Evolutionary conservation across 805 yeast species (phyloP), one percentile per base, ranked within the genome.

Genomic region (Suhomyces pyralidae): DNA sequence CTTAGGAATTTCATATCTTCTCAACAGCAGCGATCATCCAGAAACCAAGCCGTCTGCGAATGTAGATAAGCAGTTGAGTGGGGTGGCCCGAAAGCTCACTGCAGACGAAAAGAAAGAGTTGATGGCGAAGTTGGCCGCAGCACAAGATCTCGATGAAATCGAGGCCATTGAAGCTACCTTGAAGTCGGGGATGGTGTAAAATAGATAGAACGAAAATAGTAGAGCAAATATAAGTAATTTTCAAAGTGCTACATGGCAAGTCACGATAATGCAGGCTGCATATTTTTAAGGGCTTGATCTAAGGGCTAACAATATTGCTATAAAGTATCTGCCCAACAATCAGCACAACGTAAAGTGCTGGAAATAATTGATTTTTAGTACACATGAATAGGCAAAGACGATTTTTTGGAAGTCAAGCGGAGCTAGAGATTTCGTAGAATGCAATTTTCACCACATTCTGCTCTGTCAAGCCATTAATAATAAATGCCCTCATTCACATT

Each of bases 71-170:
- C 62, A 67, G 25, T 65, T 76, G 64, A 64, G 66, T 34, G 59
- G 58, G 17, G 73, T 73, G 0, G 73, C 77, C 15, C 63, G 69
- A 24, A 81, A 77, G 54, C 72, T 89, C 59, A 73, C 84, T 1
- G 79, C 74, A 0, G 82, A 78, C 34, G 90, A 85, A 38, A 79
- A 75, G 52, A 66, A 67, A 12, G 68, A 70, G 45, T 67, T 92
- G 47, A 76, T 84, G 55, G 63, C 73, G 42, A 78, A 82, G 56
- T 71, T 92, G 51, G 75, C 77, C 49, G 72, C 69, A 30, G 96
- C 97, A 0, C 77, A 83, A 3, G 82, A 84, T 49, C 64, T 92
- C 52, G 88, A 80, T 5, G 97, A 92, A 56, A 88, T 91, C 6
- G 88, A 85, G 53, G 71, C 81, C 48, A 80, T 91, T 22, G 96